phyloP scores from a whole-genome alignment of 768 basidiomycete species.

The Mycena rosella region DNA sequence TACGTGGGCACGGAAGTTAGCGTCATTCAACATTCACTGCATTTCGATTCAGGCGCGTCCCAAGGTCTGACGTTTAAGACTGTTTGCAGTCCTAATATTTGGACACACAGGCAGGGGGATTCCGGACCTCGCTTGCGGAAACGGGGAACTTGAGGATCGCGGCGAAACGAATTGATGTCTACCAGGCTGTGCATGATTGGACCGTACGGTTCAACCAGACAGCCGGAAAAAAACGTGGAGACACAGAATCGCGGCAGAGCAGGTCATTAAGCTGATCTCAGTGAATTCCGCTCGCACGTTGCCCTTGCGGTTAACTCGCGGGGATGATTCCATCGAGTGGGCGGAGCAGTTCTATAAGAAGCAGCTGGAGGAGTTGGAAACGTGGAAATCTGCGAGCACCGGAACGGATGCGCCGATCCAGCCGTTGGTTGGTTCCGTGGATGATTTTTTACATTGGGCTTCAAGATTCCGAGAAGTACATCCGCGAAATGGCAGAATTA shows the following conservation, averaged over 20 bases:
- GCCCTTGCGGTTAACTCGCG: conserved; percentile 32
- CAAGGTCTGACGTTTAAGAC: too few species aligned
- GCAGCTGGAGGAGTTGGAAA: conserved; percentile 15
- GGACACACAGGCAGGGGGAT: conserved; percentile 29
- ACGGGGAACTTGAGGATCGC: conserved; percentile 25
- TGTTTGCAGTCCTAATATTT: neutral
- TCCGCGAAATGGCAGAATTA: too few species aligned
- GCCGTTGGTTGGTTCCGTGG: too few species aligned
- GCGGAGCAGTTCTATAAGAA: conserved; percentile 2
- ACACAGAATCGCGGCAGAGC: conserved; percentile 30
- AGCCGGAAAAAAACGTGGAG: conserved; percentile 34
- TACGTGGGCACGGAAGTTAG: conserved; percentile 15
- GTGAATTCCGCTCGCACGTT: conserved; percentile 15
- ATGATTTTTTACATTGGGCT: too few species aligned
- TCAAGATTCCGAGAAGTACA: too few species aligned
- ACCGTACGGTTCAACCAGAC: conserved; percentile 16
- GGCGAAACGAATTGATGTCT: conserved; percentile 26
- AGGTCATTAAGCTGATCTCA: conserved; percentile 32
- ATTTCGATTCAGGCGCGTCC: conserved; percentile 24
- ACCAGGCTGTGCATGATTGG: conserved; percentile 27
- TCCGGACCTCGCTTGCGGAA: conserved; percentile 35
- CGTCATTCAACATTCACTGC: conserved; percentile 10
- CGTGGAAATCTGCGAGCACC: conserved; percentile 17
- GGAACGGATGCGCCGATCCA: conserved; percentile 33
- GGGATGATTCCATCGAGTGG: conserved; percentile 18